Evolutionary conservation across 176 grass and related monocot genomes (phyloP).

Genomic region (Ampelocalamus luodianensis): DNA sequence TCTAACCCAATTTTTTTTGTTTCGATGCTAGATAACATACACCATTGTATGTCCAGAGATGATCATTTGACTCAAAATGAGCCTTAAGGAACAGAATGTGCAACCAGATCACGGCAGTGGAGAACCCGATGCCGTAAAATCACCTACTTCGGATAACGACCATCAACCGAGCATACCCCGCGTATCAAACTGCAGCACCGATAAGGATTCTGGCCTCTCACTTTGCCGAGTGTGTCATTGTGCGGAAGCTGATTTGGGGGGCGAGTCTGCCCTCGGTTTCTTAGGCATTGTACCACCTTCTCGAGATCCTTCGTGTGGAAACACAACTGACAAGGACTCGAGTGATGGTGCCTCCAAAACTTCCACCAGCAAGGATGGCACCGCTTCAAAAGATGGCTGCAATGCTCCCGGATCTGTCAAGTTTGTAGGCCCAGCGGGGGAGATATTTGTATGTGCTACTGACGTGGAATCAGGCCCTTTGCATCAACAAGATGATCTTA

Average conservation of each 20-base stretch:
- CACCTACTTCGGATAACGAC: conserved; percentile 37
- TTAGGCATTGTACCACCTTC: conserved; percentile 64
- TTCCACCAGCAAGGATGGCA: conserved; percentile 33
- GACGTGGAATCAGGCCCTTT: conserved; percentile 75
- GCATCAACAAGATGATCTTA: conserved; percentile 57
- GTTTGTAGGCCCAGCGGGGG: conserved; percentile 79
- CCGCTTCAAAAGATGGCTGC: neutral
- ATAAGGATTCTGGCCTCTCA: conserved; percentile 55
- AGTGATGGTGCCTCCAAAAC: conserved; percentile 26
- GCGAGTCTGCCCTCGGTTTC: conserved; percentile 68
- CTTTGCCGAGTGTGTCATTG: conserved; percentile 90
- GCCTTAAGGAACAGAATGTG: conserved; percentile 52
- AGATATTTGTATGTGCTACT: conserved; percentile 74
- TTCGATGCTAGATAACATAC: neutral
- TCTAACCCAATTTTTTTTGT: neutral
- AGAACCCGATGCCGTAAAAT: conserved; percentile 21
- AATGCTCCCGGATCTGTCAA: conserved; percentile 47
- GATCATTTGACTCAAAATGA: conserved; percentile 43
- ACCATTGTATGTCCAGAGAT: conserved; percentile 1
- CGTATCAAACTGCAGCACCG: conserved; percentile 66
- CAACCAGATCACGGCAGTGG: conserved; percentile 14
- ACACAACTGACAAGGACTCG: conserved; percentile 8
- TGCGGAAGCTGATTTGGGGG: conserved; percentile 70
- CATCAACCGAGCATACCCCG: conserved; percentile 37
- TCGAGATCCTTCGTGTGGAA: conserved; percentile 26